Evolutionary conservation across 2,329 filamentous ascomycete species (phyloP).

Genomic region (Alternaria tenuissima): DNA sequence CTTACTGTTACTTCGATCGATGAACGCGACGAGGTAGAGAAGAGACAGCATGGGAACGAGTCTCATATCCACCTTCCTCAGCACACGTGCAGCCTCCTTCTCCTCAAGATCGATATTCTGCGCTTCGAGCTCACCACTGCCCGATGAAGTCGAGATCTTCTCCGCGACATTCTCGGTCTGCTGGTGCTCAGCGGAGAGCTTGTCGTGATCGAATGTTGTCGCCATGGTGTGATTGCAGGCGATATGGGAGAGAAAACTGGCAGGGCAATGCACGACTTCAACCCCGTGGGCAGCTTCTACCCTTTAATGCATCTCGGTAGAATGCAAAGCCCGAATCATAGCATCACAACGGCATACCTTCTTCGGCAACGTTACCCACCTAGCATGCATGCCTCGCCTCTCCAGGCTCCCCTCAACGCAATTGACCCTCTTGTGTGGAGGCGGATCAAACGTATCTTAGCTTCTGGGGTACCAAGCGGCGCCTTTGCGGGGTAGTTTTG

Average conservation of each 20-base stretch:
- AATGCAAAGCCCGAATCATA: constrained; percentile 20
- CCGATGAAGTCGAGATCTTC: constrained; percentile 35
- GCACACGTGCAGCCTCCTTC: constrained; percentile 39
- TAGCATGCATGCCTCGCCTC: not conserved
- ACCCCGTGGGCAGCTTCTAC: constrained; percentile 5
- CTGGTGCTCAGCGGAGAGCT: constrained; percentile 18
- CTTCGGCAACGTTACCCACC: constrained; percentile 13
- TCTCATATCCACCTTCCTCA: constrained; percentile 46
- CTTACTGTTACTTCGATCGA: constrained; percentile 45
- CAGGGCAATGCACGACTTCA: constrained; percentile 4
- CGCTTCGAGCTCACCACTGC: constrained; percentile 32
- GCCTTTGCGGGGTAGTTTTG: constrained; percentile 31
- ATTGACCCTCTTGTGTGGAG: constrained; percentile 13
- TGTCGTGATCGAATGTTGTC: constrained; percentile 25
- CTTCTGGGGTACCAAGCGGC: constrained; percentile 26
- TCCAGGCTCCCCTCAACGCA: not conserved
- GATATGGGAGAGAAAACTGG: not conserved
- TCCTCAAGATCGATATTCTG: constrained; percentile 36
- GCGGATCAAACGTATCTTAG: constrained; percentile 10
- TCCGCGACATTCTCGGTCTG: constrained; percentile 37
- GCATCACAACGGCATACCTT: constrained; percentile 15
- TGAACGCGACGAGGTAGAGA: constrained; percentile 48
- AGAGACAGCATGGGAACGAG: constrained; percentile 42
- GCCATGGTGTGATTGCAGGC: constrained; percentile 16
- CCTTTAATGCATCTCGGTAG: constrained; percentile 24